A percentile compares a stretch with the other conserved stretches of the same genome.
Conservation (phyloP, 345 rosid species). For the Cochlearia excelsa region DNA sequence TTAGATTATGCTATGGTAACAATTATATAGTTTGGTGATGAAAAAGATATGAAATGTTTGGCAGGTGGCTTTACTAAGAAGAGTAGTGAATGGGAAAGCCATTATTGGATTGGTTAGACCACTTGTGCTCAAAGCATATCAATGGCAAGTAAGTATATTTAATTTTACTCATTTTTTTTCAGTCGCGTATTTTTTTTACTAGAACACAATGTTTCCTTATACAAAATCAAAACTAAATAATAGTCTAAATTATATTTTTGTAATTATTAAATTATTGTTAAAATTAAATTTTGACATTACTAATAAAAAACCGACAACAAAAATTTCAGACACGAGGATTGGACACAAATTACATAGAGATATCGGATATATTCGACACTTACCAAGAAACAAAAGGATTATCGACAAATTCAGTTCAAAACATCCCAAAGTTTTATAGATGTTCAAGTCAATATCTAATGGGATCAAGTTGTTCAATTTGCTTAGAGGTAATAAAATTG, state of each 20-base stretch:
- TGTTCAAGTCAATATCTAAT: constrained; percentile 16
- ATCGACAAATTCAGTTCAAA: constrained; percentile 38
- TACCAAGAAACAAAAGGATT: constrained; percentile 46
- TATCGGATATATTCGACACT: constrained; percentile 55
- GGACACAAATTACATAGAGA: constrained; percentile 52
- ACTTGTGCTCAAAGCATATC: constrained; percentile 78
- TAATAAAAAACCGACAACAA: neutral
- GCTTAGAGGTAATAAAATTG: constrained; percentile 55
- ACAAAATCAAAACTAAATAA: too few species aligned
- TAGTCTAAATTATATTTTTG: too few species aligned
- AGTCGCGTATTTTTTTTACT: neutral
- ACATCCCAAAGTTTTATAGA: constrained; percentile 42
- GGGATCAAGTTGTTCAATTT: constrained; percentile 50
- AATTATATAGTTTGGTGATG: neutral
- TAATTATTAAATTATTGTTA: too few species aligned
- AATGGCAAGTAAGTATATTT: constrained; percentile 69
- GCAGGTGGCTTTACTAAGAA: constrained; percentile 59
- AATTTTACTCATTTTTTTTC: neutral
- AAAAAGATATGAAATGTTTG: neutral
- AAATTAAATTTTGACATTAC: too few species aligned
- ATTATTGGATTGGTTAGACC: constrained; percentile 78
- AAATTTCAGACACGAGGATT: constrained; percentile 45
- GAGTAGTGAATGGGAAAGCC: constrained; percentile 68
- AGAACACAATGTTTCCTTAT: too few species aligned
- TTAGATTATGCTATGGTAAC: constrained; percentile 1